Conservation (phyloP, 2,329 filamentous ascomycete species). For the Curvularia verruculosa region DNA sequence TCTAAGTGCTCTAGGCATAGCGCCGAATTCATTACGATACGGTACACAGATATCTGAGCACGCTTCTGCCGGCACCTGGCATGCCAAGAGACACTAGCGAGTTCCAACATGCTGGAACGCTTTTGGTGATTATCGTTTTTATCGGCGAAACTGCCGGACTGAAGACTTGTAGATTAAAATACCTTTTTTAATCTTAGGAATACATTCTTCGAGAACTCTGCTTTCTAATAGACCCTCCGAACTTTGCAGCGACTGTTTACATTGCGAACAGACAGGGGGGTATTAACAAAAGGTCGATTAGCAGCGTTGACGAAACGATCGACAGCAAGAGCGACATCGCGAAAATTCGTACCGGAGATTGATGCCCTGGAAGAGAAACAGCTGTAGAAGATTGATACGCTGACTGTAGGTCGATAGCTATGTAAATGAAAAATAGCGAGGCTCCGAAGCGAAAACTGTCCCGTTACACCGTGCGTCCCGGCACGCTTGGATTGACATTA, state of each 20-base stretch:
- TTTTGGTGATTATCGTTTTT: too few species aligned
- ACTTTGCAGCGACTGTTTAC: not conserved
- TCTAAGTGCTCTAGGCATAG: not conserved
- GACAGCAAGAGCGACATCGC: not conserved
- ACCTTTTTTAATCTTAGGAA: not conserved
- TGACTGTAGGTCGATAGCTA: too few species aligned
- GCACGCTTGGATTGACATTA: too few species aligned
- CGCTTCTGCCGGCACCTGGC: not conserved
- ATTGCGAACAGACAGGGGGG: constrained; percentile 14
- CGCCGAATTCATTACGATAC: constrained; percentile 1
- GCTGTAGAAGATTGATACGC: constrained; percentile 2
- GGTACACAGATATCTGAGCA: not conserved
- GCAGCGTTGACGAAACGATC: not conserved
- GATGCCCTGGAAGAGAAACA: not conserved
- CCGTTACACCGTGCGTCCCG: too few species aligned
- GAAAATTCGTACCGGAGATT: not conserved
- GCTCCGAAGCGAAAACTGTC: not conserved
- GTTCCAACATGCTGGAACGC: too few species aligned
- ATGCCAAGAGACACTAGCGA: not conserved
- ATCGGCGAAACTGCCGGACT: not conserved
- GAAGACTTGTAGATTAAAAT: not conserved
- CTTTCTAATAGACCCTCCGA: not conserved
- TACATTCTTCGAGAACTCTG: too few species aligned
- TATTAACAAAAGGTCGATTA: constrained; percentile 7
- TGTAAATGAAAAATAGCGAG: not conserved